These are phyloP conservation scores for Beauveria australis DNA, from an alignment of 2,329 filamentous ascomycete species.

Conservation along the genomic window DNA sequence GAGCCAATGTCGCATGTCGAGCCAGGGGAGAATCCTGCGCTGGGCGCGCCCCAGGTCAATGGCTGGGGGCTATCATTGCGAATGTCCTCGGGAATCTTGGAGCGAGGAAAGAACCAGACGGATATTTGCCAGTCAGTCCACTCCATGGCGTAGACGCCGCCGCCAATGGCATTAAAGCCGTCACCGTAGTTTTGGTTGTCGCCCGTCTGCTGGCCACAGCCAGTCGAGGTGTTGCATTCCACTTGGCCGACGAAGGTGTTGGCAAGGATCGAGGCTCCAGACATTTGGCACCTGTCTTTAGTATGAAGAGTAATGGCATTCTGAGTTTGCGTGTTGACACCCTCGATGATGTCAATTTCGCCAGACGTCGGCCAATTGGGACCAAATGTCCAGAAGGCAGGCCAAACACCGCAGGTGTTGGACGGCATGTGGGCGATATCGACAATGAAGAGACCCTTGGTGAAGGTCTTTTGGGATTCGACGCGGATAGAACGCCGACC, in stretches of 20 bases:
- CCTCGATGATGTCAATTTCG: conserved; percentile 77
- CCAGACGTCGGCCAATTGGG: conserved; percentile 61
- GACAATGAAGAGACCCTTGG: conserved; percentile 60
- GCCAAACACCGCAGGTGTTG: conserved; percentile 65
- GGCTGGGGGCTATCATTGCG: conserved; percentile 53
- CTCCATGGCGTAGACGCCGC: conserved; percentile 66
- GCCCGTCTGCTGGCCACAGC: conserved; percentile 49
- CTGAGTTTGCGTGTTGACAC: conserved; percentile 54
- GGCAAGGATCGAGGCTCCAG: conserved; percentile 36
- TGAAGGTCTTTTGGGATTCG: conserved; percentile 57
- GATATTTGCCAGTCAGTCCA: conserved; percentile 67
- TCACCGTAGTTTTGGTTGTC: conserved; percentile 52
- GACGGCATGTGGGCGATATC: conserved; percentile 73
- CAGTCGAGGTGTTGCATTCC: conserved; percentile 52
- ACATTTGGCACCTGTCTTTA: conserved; percentile 48
- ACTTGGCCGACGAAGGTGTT: conserved; percentile 36
- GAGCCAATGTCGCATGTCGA: conserved; percentile 62
- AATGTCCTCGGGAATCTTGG: conserved; percentile 56
- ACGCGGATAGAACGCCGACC: conserved; percentile 67
- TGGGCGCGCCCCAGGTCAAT: conserved; percentile 57
- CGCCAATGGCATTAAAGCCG: conserved; percentile 61
- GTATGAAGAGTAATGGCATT: conserved; percentile 65
- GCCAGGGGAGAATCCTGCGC: conserved; percentile 57
- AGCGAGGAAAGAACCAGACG: conserved; percentile 75
- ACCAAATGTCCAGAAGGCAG: conserved; percentile 63